phyloP scores from a whole-genome alignment of 2,329 filamentous ascomycete genomes.

The Penicillium sp. region DNA sequence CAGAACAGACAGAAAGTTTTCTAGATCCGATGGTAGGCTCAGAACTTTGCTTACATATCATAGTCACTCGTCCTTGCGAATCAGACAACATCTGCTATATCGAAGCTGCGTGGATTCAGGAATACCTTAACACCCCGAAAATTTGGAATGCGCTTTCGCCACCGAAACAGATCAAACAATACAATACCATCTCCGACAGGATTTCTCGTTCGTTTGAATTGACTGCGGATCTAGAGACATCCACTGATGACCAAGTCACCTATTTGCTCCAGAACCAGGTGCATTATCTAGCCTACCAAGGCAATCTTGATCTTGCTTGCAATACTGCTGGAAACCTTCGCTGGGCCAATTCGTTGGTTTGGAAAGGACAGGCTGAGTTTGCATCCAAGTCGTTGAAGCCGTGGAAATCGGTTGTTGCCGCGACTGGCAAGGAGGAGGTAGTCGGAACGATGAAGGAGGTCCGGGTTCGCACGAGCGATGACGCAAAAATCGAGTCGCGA shows the following conservation, averaged over 20 bases:
- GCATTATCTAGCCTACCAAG: constrained; percentile 26
- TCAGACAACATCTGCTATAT: constrained; percentile 24
- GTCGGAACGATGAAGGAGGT: constrained; percentile 17
- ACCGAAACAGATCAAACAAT: constrained; percentile 15
- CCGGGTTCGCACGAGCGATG: not conserved
- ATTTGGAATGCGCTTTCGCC: constrained; percentile 20
- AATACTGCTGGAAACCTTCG: constrained; percentile 28
- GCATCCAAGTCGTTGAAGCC: constrained; percentile 13
- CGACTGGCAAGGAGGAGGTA: constrained; percentile 4
- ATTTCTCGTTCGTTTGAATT: constrained; percentile 14
- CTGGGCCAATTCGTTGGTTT: constrained; percentile 23
- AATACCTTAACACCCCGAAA: constrained; percentile 21
- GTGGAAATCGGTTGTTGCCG: constrained; percentile 14
- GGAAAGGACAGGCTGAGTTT: constrained; percentile 28
- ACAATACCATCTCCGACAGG: constrained; percentile 3
- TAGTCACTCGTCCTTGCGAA: constrained; percentile 23
- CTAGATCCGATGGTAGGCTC: not conserved
- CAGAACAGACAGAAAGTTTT: no score
- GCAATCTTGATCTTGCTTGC: constrained; percentile 28
- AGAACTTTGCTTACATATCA: not conserved
- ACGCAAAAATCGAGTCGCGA: constrained; percentile 2
- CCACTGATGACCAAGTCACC: constrained; percentile 12
- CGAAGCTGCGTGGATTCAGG: constrained; percentile 8
- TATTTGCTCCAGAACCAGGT: constrained; percentile 16
- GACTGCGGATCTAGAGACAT: constrained; percentile 6